Base-by-base conservation (phyloP, 2,329 filamentous ascomycete species). In the Fusarium hainanense region DNA sequence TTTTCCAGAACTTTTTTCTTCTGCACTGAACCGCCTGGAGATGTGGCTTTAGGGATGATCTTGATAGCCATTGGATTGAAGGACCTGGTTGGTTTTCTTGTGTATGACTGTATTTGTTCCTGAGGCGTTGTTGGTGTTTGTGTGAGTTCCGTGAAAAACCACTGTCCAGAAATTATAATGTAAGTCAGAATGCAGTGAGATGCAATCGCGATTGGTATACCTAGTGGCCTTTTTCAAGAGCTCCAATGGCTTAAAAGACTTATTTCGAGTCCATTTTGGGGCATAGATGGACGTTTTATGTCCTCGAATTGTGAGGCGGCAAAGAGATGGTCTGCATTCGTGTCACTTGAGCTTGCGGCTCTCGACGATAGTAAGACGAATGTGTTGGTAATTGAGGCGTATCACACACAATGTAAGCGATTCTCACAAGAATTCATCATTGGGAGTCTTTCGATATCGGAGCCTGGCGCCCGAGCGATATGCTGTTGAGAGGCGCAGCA, bases 401-500 rank as follows among this genome's bases (percentile, higher is more conserved):
- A n/a, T 4, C 16, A 42, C 32, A 23, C 43, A 21, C 34, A 34
- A n/a, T 23, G 13, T 21, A 18, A 48, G 20, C 40, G 23, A 11
- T 28, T 32, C 23, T 25, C 34, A 37, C 34, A 37, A n/a, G 47
- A 54, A 34, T 46, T 30, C 10, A 23, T 44, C 42, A 37, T 46
- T 34, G 37, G 25, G 6, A 48, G 40, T 20, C 32, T 30, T 41
- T 30, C 25, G 10, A 16, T 23, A 23, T 27, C 20, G 54, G 49
- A 63, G 58, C 58, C 57, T 60, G 48, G 58, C 63, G 67, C 67
- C 57, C 63, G 67, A 21, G 14, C 21, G 44, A 6, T 58, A 61
- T 68, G 57, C 50, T 23, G 16, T 30, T 28, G 16, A 12, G 64
- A 52, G 67, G 67, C 67, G 54, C 58, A 70, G 67, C 52, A 63